Conservation (phyloP, 495 filamentous ascomycete species). For the Xylaria bambusicola region DNA sequence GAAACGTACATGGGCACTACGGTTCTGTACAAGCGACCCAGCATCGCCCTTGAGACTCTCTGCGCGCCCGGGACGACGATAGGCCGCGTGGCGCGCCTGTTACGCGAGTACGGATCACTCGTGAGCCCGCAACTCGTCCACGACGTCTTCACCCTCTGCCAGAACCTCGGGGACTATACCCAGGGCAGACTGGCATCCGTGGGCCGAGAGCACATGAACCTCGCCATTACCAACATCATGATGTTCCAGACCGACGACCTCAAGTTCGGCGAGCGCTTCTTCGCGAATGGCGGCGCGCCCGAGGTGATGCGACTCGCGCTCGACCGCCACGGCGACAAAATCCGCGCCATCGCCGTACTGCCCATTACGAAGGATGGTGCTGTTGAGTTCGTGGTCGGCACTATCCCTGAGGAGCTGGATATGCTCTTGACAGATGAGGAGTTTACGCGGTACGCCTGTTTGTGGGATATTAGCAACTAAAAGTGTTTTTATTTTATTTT, state of each 20-base stretch:
- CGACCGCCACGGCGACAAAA: constrained; percentile 27
- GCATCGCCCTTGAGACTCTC: constrained; percentile 30
- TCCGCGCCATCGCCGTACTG: constrained; percentile 34
- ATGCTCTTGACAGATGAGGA: constrained; percentile 33
- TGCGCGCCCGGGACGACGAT: constrained; percentile 34
- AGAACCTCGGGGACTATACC: constrained; percentile 30
- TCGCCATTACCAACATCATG: constrained; percentile 36
- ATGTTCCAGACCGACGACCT: constrained; percentile 28
- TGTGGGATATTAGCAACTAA: constrained; percentile 16
- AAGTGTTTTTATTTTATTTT: too few relatives aligned
- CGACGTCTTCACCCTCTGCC: constrained; percentile 35
- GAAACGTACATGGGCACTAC: constrained; percentile 39
- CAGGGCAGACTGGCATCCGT: constrained; percentile 29
- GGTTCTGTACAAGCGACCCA: constrained; percentile 30
- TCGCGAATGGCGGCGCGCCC: constrained; percentile 29
- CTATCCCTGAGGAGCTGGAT: constrained; percentile 35
- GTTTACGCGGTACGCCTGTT: constrained; percentile 33
- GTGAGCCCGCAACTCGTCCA: constrained; percentile 35
- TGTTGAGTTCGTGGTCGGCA: constrained; percentile 38
- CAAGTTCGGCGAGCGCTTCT: constrained; percentile 32
- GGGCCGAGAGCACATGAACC: constrained; percentile 33
- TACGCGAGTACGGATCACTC: constrained; percentile 25
- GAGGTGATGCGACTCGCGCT: constrained; percentile 35
- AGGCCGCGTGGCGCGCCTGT: constrained; percentile 26
- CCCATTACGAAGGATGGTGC: constrained; percentile 38